Base-by-base conservation (phyloP, 2,329 filamentous ascomycete genomes). In the Xylariaceae sp. region DNA sequence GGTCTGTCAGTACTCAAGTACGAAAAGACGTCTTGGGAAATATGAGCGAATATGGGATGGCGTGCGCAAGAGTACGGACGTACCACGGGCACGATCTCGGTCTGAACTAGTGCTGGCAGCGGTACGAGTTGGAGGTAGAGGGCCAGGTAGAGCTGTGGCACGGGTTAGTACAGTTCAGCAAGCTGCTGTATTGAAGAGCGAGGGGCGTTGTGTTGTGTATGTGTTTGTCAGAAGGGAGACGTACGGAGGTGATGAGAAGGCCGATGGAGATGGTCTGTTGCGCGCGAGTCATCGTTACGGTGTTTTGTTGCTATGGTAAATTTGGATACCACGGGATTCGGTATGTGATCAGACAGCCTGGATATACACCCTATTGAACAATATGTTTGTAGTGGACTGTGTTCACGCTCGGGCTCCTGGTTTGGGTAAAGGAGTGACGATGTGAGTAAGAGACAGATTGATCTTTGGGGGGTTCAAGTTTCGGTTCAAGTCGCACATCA, bases 1-100 rank as follows among this genome's bases (percentile, higher is more conserved):
- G n/a, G n/a, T n/a, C n/a, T n/a, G n/a, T n/a, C n/a, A n/a, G n/a
- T n/a, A n/a, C n/a, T n/a, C n/a, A n/a, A n/a, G n/a, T n/a, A n/a
- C n/a, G n/a, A n/a, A n/a, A n/a, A n/a, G n/a, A n/a, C n/a, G n/a
- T n/a, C n/a, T n/a, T n/a, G n/a, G n/a, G n/a, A n/a, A n/a, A n/a
- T n/a, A n/a, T n/a, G n/a, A n/a, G n/a, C n/a, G 17, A 11, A 23
- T 12, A 18, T 38, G 11, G 6, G 9, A 5, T 15, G 12, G 12
- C 15, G 15, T 15, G n/a, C 16, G 17, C 14, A 23, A 21, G 9
- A 19, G 12, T 23, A n/a, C 33, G 11, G 30, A 73, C 86, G 51
- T 79, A 96, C 90, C 48, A 95, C 79, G 26, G 90, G 92, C 48
- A 97, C 81, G 54, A 98, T 76, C 58, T 97, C 80, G 46, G 83